Evolutionary conservation across 139 green algal species (phyloP).

Genomic region (Pseudopediastrum boryanum): DNA sequence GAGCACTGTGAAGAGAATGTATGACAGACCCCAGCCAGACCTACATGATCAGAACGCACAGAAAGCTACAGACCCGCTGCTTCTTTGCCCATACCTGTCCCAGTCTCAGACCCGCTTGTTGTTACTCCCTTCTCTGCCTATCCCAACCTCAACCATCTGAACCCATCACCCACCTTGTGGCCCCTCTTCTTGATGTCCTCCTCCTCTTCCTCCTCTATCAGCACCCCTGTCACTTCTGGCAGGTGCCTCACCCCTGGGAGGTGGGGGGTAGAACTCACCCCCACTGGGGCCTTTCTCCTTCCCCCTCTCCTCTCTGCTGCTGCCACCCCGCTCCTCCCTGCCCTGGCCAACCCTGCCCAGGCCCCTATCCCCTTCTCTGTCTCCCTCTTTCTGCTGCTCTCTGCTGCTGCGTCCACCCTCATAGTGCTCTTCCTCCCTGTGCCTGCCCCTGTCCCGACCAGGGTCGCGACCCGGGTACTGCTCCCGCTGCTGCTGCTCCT

Average conservation of each 20-base stretch:
- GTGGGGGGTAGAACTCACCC: too few species aligned
- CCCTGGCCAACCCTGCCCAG: background rate
- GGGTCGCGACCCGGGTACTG: background rate
- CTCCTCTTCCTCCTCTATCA: too few species aligned
- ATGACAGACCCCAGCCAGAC: too few species aligned
- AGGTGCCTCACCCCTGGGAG: background rate
- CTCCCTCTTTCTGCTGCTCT: background rate
- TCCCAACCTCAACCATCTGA: too few species aligned
- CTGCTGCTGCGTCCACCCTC: background rate
- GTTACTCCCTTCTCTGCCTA: too few species aligned
- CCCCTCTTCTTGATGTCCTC: background rate
- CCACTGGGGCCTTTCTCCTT: background rate
- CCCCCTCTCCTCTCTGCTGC: conserved; percentile 11
- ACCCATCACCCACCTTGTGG: background rate
- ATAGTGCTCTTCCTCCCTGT: background rate
- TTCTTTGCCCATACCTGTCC: too few species aligned
- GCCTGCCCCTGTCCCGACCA: background rate
- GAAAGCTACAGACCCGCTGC: too few species aligned
- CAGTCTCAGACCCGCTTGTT: conserved; percentile 17
- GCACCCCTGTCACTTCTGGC: conserved; percentile 3
- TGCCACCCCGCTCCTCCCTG: background rate
- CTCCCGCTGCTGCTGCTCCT: background rate
- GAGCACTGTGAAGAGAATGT: too few species aligned
- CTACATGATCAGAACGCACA: too few species aligned
- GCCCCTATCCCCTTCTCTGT: background rate